Base-by-base conservation (phyloP, 2,329 filamentous ascomycete genomes). In the Neocatenulostroma microsporum region DNA sequence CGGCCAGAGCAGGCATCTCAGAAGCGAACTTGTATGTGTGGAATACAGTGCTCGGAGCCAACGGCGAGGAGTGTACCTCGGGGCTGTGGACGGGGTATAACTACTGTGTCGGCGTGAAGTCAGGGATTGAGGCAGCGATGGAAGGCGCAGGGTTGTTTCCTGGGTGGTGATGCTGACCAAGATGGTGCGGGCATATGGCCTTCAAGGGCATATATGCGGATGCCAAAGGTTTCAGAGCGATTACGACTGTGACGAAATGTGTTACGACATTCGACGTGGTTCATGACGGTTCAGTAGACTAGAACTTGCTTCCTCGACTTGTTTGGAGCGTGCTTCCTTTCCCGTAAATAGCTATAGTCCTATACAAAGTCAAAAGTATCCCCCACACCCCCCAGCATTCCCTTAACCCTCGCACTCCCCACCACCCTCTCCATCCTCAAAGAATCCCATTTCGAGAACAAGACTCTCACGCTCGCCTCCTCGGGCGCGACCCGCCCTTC, bases 341-440 rank as follows among this genome's bases (percentile, higher is more conserved):
- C 23, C n/a, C n/a, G 23, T 8, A 24, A 8, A 24, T 8, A 9
- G n/a, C 9, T 8, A n/a, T 24, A 24, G 9, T 8, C 8, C 19
- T 25, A 94, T 43, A 94, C 71, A 70, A 96, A 96, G 57, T 94
- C 88, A 74, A 96, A 98, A 1, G 84, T 91, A 73, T 96, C 89
- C 12, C 56, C 56, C 21, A 36, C 40, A 3, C 75, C 76, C 3
- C 80, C 80, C 39, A 95, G 68, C 86, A 98, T 91, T 58, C 78
- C 84, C 12, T 78, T 79, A 5, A 91, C 78, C 44, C 91, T 75
- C 63, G 82, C 76, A 2, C 74, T 84, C 1, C 91, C 91, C 2
- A 88, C 88, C 25, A 96, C 68, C 39, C 91, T 74, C 69, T 98
- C 91, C 51, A 96, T 63, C 67, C 84, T 88, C 65, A 96, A 67